Evolutionary conservation across 805 yeast species (phyloP).

Genomic region (Metschnikowia lachancei): DNA sequence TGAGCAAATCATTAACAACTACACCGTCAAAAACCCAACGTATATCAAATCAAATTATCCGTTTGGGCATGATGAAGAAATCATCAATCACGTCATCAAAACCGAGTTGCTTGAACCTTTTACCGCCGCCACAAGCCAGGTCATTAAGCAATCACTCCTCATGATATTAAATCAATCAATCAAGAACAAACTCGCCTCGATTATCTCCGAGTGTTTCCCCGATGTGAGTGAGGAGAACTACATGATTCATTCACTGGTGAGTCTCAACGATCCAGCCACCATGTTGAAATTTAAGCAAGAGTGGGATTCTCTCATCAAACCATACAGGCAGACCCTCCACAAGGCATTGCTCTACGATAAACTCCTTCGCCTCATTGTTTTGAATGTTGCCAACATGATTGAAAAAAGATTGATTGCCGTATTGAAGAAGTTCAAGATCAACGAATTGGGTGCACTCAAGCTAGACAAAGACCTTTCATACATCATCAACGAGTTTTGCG

Average conservation of each 20-base stretch:
- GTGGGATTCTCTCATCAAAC: slow-evolving; percentile 65
- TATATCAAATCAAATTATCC: slow-evolving; percentile 30
- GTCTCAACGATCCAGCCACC: slow-evolving; percentile 32
- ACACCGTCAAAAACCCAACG: slow-evolving; percentile 25
- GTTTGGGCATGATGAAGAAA: slow-evolving; percentile 37
- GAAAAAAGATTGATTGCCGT: slow-evolving; percentile 60
- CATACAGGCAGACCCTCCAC: slow-evolving; percentile 60
- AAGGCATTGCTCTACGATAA: slow-evolving; percentile 47
- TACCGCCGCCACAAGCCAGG: slow-evolving; percentile 28
- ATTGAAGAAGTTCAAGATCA: slow-evolving; percentile 56
- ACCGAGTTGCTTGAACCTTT: slow-evolving; percentile 35
- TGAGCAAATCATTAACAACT: slow-evolving; percentile 47
- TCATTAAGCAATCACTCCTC: slow-evolving; percentile 37
- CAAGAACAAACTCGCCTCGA: slow-evolving; percentile 40
- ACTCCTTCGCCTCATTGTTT: slow-evolving; percentile 49
- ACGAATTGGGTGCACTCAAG: slow-evolving; percentile 78
- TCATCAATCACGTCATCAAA: slow-evolving; percentile 29
- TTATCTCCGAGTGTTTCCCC: slow-evolving; percentile 45
- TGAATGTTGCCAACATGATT: slow-evolving; percentile 26
- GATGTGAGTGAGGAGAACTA: slow-evolving; percentile 34
- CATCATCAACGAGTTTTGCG: slow-evolving; percentile 71
- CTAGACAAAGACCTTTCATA: slow-evolving; percentile 78
- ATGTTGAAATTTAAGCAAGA: slow-evolving; percentile 51
- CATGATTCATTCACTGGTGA: slow-evolving; percentile 28
- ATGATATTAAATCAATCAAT: slow-evolving; percentile 49